Evolutionary conservation across 1,284 basidiomycete species (phyloP), one percentile per base, ranked within the genome.

Genomic region (Phellinidium pouzarii): DNA sequence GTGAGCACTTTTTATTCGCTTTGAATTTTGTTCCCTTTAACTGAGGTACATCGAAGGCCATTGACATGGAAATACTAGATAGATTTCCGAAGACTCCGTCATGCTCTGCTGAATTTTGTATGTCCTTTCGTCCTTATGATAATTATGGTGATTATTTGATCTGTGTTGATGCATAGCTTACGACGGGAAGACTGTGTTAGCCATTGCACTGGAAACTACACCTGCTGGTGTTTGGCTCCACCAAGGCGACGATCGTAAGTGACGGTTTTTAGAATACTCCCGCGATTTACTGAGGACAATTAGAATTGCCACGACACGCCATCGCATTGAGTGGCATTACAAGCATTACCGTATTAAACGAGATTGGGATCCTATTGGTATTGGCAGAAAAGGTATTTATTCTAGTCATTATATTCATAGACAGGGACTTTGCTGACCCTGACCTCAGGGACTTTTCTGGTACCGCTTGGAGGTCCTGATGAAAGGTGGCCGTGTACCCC

Each of bases 361-460:
- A 49, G 17, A 17, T 49, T 17, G 38, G 38, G 1, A 49, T 49
- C 11, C 34, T 38, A 22, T 8, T 49, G 36, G 34, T 49, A 11
- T 38, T 25, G 36, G 22, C 34, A 4, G 47, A 49, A 14, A 40
- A 37, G 19, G 47, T 31, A 9, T 29, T 29, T 17, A 12, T 43
- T 38, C 4, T 6, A 34, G 11, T 17, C 19, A 8, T 3, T n/a
- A 17, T 17, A 17, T 40, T 40, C 19, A 40, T 17, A n/a, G 12
- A n/a, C n/a, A n/a, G 19, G 2, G 37, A n/a, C 25, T 31, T 17
- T 20, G 17, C 25, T 50, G 8, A 34, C 37, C 11, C 42, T 11
- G 23, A 34, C 11, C 38, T 20, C 51, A 87, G 85, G 68, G 73
- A 40, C 62, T 86, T n/a, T 49, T 36, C 14, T 36, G 25, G 25